Evolutionary conservation across 352 stramenopile species (phyloP), one percentile per base, ranked within the genome.

Genomic region (Thalassiosira oceanica): DNA sequence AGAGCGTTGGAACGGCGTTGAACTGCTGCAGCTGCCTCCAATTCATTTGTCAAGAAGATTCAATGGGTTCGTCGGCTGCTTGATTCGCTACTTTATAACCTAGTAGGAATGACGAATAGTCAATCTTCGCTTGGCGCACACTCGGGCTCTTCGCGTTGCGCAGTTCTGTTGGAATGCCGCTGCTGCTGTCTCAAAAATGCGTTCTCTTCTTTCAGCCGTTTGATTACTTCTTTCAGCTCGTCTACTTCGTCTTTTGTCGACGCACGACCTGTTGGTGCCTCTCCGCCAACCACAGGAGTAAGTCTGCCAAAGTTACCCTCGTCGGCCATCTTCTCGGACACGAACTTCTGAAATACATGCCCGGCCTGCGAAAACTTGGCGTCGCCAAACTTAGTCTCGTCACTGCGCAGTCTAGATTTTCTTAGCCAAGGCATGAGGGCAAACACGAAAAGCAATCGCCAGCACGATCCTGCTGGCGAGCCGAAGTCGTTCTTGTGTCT

Each of bases 341-440:
- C n/a, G n/a, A n/a, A 37, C 7, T 37, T 37, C 31, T 37, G 31
- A 13, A n/a, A 13, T 37, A 37, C 31, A 37, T 37, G 8, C n/a
- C n/a, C 7, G 31, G 7, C 31, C 31, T 8, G 31, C 31, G 8
- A 37, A 8, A 18, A 23, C 39, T 48, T 20, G 8, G 21, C 11
- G n/a, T 11, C 6, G 39, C 5, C 21, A 7, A 23, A 6, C n/a
- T 48, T 48, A 43, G 27, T n/a, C 20, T 44, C 3, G 16, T 29
- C 23, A 16, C n/a, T 4, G 24, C 52, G 29, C 15, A 45, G 20
- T 26, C 74, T 61, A 37, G 79, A 74, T 41, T 74, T 67, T 28
- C 56, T 43, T 11, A 83, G 37, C 67, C 68, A 83, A 18, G 74
- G 74, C 43, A 79, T 58, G 26, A 83, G 28, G 20, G 74, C 50